Evolutionary conservation across 345 rosid species (phyloP).

Genomic region (Sonneratia caseolaris): DNA sequence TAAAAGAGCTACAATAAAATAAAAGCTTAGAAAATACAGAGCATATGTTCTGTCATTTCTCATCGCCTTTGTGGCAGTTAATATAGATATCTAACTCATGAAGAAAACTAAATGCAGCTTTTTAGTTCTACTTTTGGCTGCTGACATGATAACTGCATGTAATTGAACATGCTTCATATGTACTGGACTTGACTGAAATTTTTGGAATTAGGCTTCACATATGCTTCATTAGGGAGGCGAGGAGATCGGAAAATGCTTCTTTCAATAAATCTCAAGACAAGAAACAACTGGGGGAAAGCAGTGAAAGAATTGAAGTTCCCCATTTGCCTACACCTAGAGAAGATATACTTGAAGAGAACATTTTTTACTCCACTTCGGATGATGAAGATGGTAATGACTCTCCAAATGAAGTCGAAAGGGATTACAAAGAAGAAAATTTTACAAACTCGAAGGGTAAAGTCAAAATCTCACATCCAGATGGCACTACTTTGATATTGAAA

Average conservation of each 20-base stretch:
- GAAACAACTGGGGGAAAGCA: slow-evolving; percentile 18
- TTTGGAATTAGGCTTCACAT: slow-evolving; percentile 9
- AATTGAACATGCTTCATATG: neutral
- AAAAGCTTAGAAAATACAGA: neutral
- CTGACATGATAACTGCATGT: neutral
- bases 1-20: too few species aligned
- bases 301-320: slow-evolving; percentile 29
- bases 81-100: too few species aligned
- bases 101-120: too few species aligned
- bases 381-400: slow-evolving; percentile 35
- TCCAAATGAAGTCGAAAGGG: slow-evolving; percentile 18
- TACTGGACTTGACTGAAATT: neutral
- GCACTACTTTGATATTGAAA: too few species aligned
- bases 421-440: slow-evolving; percentile 20
- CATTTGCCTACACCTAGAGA: slow-evolving; percentile 30
- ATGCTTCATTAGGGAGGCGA: slow-evolving; percentile 8
- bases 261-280: neutral
- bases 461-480: neutral
- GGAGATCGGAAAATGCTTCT: slow-evolving; percentile 6
- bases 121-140: too few species aligned
- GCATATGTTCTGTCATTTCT: neutral
- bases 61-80: too few species aligned
- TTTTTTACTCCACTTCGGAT: slow-evolving; percentile 53
- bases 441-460: slow-evolving; percentile 3
- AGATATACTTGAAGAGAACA: slow-evolving; percentile 57